Conservation (phyloP, 1,284 basidiomycete species). For the Austroboletus niveus region DNA sequence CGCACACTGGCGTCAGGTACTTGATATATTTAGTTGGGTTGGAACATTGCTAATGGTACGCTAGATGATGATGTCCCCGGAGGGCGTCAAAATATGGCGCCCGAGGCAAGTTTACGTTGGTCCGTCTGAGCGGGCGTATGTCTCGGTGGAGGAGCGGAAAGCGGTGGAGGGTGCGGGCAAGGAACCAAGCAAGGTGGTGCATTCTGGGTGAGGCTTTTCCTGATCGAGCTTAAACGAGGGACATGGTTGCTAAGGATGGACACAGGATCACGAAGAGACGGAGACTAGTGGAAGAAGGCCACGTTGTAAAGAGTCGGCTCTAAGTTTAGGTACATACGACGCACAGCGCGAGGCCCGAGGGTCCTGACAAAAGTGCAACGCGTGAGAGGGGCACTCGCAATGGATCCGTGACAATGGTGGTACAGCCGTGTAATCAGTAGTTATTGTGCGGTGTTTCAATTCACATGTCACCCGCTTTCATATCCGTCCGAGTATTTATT, state of each 20-base stretch:
- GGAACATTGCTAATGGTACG: slow-evolving; percentile 7
- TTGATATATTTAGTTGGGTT: background rate
- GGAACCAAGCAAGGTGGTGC: slow-evolving; percentile 64
- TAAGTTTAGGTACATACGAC: slow-evolving; percentile 8
- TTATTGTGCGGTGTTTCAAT: slow-evolving; percentile 27
- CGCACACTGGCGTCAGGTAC: slow-evolving; percentile 80
- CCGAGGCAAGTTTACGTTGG: slow-evolving; percentile 85
- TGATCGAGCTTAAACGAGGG: slow-evolving; percentile 29
- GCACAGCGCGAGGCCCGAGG: background rate
- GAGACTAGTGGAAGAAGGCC: slow-evolving; percentile 57
- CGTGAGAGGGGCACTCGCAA: no score
- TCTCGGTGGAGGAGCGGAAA: slow-evolving; percentile 58
- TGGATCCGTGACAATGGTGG: no score
- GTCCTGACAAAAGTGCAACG: no score
- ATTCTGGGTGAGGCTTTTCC: slow-evolving; percentile 68
- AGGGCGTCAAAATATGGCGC: slow-evolving; percentile 89
- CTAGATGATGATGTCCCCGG: slow-evolving; percentile 85
- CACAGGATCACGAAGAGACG: slow-evolving; percentile 75
- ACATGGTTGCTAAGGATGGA: slow-evolving; percentile 5
- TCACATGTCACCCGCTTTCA: slow-evolving; percentile 11
- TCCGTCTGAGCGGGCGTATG: slow-evolving; percentile 66
- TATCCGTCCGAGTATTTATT: slow-evolving; percentile 21
- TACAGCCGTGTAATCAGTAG: background rate
- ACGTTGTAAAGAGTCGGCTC: slow-evolving; percentile 51
- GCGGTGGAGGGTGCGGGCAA: slow-evolving; percentile 51